phyloP scores from a whole-genome alignment of 1,284 basidiomycete genomes.

The Rhodofomes roseus region DNA sequence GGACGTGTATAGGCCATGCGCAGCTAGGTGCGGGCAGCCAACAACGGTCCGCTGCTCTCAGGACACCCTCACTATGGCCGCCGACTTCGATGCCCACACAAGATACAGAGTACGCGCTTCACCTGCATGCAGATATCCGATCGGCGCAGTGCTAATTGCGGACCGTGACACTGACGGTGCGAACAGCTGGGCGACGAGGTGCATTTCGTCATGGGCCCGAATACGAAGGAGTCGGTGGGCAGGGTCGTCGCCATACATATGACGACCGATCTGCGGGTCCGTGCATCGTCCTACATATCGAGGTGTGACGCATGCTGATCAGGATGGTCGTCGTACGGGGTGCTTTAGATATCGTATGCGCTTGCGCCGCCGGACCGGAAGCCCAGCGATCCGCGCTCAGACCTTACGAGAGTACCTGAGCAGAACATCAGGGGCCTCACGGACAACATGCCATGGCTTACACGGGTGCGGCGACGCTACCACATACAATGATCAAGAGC shows the following conservation, averaged over 20 bases:
- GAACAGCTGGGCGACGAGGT: constrained; percentile 5
- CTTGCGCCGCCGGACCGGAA: neutral
- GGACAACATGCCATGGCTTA: constrained; percentile 1
- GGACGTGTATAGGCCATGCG: neutral
- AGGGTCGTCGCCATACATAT: constrained; percentile 6
- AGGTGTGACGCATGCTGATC: neutral
- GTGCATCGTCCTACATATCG: neutral
- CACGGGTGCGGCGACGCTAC: neutral
- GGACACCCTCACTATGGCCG: neutral
- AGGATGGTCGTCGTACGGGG: neutral
- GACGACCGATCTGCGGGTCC: constrained; percentile 3
- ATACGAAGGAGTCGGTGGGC: neutral
- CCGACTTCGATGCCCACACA: constrained; percentile 3
- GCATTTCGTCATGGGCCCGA: neutral
- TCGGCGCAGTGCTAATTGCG: neutral
- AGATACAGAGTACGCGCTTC: constrained; percentile 1
- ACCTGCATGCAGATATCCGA: neutral
- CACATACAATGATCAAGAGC: neutral
- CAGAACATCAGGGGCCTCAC: constrained; percentile 1
- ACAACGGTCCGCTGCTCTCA: neutral
- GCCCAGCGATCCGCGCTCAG: neutral
- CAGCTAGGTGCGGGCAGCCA: neutral
- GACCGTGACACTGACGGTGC: no score
- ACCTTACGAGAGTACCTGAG: constrained; percentile 1
- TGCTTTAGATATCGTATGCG: neutral